Evolutionary conservation across 345 rosid genomes (phyloP).

Genomic region (Moricandia arvensis): DNA sequence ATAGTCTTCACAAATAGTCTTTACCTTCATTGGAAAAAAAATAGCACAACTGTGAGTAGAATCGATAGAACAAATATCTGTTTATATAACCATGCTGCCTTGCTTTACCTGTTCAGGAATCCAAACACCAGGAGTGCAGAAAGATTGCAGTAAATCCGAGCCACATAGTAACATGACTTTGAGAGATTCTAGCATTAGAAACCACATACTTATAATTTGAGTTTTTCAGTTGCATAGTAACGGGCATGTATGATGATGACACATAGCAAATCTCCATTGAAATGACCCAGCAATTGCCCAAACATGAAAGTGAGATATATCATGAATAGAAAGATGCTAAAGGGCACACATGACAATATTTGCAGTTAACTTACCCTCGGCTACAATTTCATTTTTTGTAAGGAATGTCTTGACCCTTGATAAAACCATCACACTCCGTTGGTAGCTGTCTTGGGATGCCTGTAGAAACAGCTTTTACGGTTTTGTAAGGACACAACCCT

Average conservation of each 20-base stretch:
- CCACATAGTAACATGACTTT: conserved; percentile 88
- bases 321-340: background rate
- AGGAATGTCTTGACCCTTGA: conserved; percentile 58
- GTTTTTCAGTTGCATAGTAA: background rate
- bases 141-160: conserved; percentile 85
- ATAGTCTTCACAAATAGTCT: conserved; percentile 60
- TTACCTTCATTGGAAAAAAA: conserved; percentile 46
- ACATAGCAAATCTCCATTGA: background rate
- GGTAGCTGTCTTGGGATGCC: conserved; percentile 74
- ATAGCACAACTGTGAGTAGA: background rate
- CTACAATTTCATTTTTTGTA: conserved; percentile 29
- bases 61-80: background rate
- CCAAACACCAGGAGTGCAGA: conserved; percentile 77
- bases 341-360: background rate
- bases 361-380: conserved; percentile 45
- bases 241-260: background rate
- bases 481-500: conserved; percentile 8
- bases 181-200: conserved; percentile 51
- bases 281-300: background rate
- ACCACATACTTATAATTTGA: background rate
- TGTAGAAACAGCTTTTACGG: conserved; percentile 32
- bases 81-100: background rate
- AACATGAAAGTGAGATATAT: background rate
- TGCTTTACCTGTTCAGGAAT: conserved; percentile 71
- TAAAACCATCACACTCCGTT: conserved; percentile 61